Evolutionary conservation across 2,329 filamentous ascomycete genomes (phyloP), one percentile per base, ranked within the genome.

Genomic region (Monosporascus sp.): DNA sequence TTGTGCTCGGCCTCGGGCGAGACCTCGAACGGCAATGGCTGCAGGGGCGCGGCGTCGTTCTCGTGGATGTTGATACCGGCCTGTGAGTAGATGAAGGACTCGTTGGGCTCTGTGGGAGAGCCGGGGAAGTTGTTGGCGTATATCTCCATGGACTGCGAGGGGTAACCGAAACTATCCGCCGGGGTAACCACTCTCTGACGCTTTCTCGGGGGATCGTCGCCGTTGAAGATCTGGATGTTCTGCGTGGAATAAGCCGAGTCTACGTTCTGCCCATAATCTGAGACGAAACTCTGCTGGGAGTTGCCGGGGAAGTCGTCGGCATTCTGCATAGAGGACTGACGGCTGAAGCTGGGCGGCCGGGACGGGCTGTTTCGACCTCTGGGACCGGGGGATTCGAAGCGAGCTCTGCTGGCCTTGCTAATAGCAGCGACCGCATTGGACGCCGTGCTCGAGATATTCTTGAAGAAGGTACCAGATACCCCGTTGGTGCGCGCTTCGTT

Each of bases 381-480:
- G 5, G 88, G 88, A 7, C 81, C 87, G 1, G 92, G 91, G 2
- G 92, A 96, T 68, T 97, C 92, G 63, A 97, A 88, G 14, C 93
- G 83, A 17, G 94, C 93, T 75, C 97, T 97, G 80, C 90, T 97
- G 17, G 94, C 93, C 74, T 97, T 97, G 80, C 90, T 97, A 70
- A 99, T 95, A 54, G 94, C 93, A 56, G 91, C 92, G 52, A 99
- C 89, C 27, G 94, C 94, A 63, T 91, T 93, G 5, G 90, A 94
- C 1, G 94, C 92, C 1, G 91, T 96, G 58, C 85, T 88, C 4
- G 93, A 97, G 58, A 99, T 97, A 65, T 95, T 97, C 67, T 92
- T 92, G 76, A 99, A 97, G 68, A 97, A 97, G 1, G 94, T 97
- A 18, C 91, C 92, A 47, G 88, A 85, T 18, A 84, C 62, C 64